These are phyloP conservation scores for Piloderma croceum DNA, from an alignment of 768 basidiomycete genomes.

Conservation along the genomic window DNA sequence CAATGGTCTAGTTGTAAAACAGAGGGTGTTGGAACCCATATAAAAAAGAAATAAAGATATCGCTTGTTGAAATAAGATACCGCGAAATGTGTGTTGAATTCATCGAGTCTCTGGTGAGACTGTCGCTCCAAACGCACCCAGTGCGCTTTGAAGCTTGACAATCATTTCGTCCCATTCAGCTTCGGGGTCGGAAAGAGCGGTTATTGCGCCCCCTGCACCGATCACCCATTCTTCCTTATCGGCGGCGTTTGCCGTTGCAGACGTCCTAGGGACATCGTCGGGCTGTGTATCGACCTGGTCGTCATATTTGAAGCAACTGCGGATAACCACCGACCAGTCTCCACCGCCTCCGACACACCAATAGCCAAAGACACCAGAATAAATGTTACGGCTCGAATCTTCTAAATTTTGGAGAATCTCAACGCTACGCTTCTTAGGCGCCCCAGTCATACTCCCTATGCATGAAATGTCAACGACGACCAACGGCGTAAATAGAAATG, in stretches of 20 bases:
- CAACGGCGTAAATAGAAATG: not conserved
- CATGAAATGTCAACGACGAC: conserved; percentile 1
- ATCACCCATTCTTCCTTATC: conserved; percentile 47
- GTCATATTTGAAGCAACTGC: conserved; percentile 81
- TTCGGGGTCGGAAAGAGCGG: conserved; percentile 79
- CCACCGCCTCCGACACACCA: conserved; percentile 84
- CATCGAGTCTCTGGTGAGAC: too few relatives aligned
- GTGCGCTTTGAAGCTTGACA: conserved; percentile 76
- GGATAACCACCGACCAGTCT: conserved; percentile 92
- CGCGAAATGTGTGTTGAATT: too few relatives aligned
- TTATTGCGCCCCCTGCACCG: conserved; percentile 96
- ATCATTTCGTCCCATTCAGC: conserved; percentile 94
- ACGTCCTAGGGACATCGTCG: conserved; percentile 6
- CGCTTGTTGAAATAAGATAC: too few relatives aligned
- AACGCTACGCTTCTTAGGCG: conserved; percentile 90
- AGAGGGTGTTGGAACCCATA: too few relatives aligned
- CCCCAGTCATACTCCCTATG: conserved; percentile 93
- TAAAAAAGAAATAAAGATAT: too few relatives aligned
- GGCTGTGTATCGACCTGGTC: conserved; percentile 19
- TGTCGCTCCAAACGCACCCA: conserved; percentile 52
- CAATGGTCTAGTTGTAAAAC: too few relatives aligned
- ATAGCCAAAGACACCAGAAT: conserved; percentile 93
- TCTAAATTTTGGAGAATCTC: conserved; percentile 84
- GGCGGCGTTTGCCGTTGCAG: not conserved
- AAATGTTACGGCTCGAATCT: conserved; percentile 63